phyloP scores from a whole-genome alignment of 768 basidiomycete genomes.

The Mycena alexandri region DNA sequence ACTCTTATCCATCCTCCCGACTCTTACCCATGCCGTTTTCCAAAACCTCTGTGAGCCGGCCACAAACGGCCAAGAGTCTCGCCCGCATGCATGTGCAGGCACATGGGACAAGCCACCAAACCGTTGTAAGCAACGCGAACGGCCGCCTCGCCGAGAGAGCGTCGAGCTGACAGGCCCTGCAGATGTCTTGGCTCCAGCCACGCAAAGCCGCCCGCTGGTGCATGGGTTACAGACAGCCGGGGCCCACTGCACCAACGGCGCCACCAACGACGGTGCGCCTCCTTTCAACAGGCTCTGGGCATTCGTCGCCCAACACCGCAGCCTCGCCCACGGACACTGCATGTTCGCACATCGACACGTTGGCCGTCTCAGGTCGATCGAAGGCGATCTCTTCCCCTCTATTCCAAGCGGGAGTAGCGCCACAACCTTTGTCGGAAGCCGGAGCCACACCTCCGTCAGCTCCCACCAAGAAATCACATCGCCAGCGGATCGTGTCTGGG shows the following conservation, averaged over 20 bases:
- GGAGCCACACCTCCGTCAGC: neutral
- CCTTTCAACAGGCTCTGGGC: slow-evolving; percentile 13
- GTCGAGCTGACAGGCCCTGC: neutral
- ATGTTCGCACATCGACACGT: no score
- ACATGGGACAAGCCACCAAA: slow-evolving; percentile 1
- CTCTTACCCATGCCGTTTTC: slow-evolving; percentile 1
- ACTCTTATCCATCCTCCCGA: neutral
- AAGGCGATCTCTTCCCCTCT: neutral
- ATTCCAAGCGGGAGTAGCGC: neutral
- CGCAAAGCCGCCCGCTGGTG: slow-evolving; percentile 2
- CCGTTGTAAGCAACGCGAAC: slow-evolving; percentile 2
- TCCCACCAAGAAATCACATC: slow-evolving; percentile 1
- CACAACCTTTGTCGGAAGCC: neutral
- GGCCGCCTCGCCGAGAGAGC: neutral
- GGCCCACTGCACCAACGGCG: neutral
- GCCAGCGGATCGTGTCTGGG: slow-evolving; percentile 3
- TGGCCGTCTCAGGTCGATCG: neutral
- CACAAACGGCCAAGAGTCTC: slow-evolving; percentile 2
- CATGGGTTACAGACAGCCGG: slow-evolving; percentile 3
- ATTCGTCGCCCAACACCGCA: neutral
- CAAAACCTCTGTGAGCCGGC: neutral
- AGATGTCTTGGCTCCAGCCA: slow-evolving; percentile 12
- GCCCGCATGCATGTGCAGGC: slow-evolving; percentile 17
- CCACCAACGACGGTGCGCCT: neutral
- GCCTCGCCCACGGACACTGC: no score